Evolutionary conservation across 2,329 filamentous ascomycete genomes (phyloP), one percentile per base, ranked within the genome.

Genomic region (Beauveria brongniartii): DNA sequence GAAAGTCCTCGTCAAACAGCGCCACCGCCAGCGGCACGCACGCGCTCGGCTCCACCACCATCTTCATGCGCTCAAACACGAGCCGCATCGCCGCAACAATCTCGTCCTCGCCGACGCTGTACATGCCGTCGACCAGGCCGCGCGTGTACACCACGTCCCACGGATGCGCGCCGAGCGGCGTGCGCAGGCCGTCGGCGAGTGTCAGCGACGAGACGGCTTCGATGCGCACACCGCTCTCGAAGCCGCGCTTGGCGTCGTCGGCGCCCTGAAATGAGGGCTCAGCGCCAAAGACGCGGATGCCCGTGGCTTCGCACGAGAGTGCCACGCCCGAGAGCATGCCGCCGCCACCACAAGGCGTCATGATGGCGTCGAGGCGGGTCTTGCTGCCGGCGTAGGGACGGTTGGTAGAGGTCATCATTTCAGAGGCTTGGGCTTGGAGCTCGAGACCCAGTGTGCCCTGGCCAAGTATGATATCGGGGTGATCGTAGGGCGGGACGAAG

Each of bases 391-490:
- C 64, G 37, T 55, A 52, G 55, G 8, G 62, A 44, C 14, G 54
- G 57, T 47, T 47, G 54, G 63, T 65, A 1, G 66, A 67, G 7
- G 69, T 71, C 47, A 87, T 77, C 64, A 87, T 67, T 48, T 80
- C 78, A 4, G 70, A 73, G 1, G 87, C 89, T 70, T 97, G 92
- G 63, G 82, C 77, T 70, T 92, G 87, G 40, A 97, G 74, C 73
- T 99, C 94, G 5, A 97, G 73, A 0, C 86, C 92, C 64, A 90
- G 79, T 0, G 93, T 97, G n/a, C 93, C 94, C 77, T 97, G 92
- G 0, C 94, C 93, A 0, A 96, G 83, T 61, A 97, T 89, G 65
- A 97, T 92, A 72, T 97, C 85, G 3, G 90, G 89, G 74, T 97
- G 90, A 72, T 97, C 91, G 71, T 97, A 97, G 0, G 94, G 92